Evolutionary conservation across 208 protist genomes (phyloP), one percentile per base, ranked within the genome.

Genomic region (Acanthamoeba lenticulata): DNA sequence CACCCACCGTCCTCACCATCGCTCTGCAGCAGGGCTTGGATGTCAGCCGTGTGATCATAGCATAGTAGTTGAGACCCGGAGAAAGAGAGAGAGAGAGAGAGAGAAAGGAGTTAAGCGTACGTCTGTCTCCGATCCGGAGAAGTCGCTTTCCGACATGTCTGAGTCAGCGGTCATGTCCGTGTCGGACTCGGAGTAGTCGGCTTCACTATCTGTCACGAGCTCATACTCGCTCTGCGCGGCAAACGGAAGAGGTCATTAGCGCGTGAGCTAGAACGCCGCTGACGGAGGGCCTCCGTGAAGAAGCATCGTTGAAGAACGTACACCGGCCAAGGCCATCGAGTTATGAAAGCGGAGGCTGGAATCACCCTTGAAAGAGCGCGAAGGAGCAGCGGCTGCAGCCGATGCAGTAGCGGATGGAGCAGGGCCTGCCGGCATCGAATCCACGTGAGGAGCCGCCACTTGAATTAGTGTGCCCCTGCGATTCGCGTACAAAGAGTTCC

Each of bases 181-280:
- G 17, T 85, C 74, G n/a, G 42, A n/a, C 44, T 85, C 74, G 1
- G 74, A 85, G 44, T 57, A 85, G 1, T 85, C 74, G 32, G 74
- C 74, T 55, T 85, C 74, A 36, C 74, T 85, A 42, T 85, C 74
- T 15, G 74, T 85, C 2, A 85, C 74, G 29, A 85, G 74, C 17
- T 85, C 74, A 40, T 85, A 85, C 24, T 85, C 74, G 3, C 32
- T 15, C 74, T 85, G 44, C 7, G 27, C n/a, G 27, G 9, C 62
- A 38, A 34, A 72, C n/a, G 11, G 9, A 24, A 29, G 13, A 72
- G 62, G 17, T 19, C 19, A 19, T 57, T 24, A 57, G 19, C 9
- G 9, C 49, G 9, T 24, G 9, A 19, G 19, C 9, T 57, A 24
- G 49, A 57, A 72, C 29, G 27, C 62, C 21, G 52, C 52, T 21